Percentiles rank a stretch among this genome's conserved stretches.
Evolutionary conservation across 306 rosid genomes (phyloP).

Genomic region (Corylus americana): DNA sequence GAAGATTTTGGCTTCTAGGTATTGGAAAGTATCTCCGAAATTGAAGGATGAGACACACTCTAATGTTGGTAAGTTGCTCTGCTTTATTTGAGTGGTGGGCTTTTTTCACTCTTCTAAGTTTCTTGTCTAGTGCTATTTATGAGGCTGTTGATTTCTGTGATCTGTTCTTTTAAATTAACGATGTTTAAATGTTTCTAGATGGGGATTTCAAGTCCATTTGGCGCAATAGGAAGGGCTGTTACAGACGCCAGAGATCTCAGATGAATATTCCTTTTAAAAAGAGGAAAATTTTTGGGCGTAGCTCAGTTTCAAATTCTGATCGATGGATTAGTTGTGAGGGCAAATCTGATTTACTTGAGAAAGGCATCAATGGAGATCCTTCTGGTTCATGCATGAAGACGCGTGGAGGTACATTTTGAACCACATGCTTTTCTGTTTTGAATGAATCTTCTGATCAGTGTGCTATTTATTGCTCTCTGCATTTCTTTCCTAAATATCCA

Average conservation of each 20-base stretch:
- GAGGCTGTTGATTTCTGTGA: constrained; percentile 11
- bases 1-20: constrained; percentile 71
- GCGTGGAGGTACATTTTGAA: constrained; percentile 48
- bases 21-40: constrained; percentile 60
- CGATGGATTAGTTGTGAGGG: constrained; percentile 41
- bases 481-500: constrained; percentile 25
- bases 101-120: constrained; percentile 16
- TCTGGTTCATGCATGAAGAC: constrained; percentile 45
- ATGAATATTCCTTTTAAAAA: constrained; percentile 86
- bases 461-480: constrained; percentile 16
- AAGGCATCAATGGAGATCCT: constrained; percentile 44
- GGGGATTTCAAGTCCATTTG: constrained; percentile 51
- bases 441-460: constrained; percentile 15
- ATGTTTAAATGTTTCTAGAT: constrained; percentile 44
- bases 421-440: constrained; percentile 22
- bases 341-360: constrained; percentile 43
- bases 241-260: constrained; percentile 67
- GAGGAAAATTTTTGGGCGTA: constrained; percentile 64
- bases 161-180: constrained; percentile 25
- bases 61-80: constrained; percentile 51
- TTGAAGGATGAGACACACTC: constrained; percentile 46
- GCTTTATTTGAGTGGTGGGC: constrained; percentile 7
- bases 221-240: constrained; percentile 52
- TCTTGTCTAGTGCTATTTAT: constrained; percentile 7
- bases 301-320: constrained; percentile 47